Percentiles rank a stretch among this genome's conserved stretches.
Conservation (phyloP, 768 basidiomycete genomes). For the Amanita subjunquillea region DNA sequence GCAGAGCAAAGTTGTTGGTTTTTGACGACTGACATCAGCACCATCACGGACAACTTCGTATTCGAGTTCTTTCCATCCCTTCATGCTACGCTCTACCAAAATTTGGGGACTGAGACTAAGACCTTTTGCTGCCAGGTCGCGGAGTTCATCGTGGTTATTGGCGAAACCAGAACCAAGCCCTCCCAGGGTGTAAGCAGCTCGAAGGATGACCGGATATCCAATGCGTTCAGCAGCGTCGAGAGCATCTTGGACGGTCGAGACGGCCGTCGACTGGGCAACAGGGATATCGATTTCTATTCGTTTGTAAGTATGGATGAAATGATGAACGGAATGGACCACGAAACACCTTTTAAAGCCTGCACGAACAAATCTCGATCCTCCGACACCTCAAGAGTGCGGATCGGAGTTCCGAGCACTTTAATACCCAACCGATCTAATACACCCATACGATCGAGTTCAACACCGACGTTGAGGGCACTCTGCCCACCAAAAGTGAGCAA, state of each 20-base stretch:
- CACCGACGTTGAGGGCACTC: conserved; percentile 95
- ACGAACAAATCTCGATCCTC: conserved; percentile 96
- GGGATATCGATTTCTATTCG: conserved; percentile 88
- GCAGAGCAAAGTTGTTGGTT: conserved; percentile 1
- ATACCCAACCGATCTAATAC: conserved; percentile 87
- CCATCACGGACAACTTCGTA: conserved; percentile 98
- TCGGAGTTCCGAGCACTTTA: conserved; percentile 90
- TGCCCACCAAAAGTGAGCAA: conserved; percentile 97
- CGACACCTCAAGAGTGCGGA: conserved; percentile 90
- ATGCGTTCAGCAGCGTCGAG: conserved; percentile 85
- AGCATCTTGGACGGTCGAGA: conserved; percentile 90
- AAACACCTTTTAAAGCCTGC: conserved; percentile 85
- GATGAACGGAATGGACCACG: conserved; percentile 3
- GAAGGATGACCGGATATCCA: conserved; percentile 95
- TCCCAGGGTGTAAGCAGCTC: conserved; percentile 94
- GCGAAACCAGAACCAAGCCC: conserved; percentile 98
- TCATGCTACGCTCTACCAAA: conserved; percentile 95
- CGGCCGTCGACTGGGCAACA: conserved; percentile 90
- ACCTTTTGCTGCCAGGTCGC: conserved; percentile 87
- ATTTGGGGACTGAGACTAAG: conserved; percentile 91
- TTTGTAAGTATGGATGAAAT: neutral
- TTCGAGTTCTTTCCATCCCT: conserved; percentile 99
- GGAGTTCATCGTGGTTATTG: conserved; percentile 86
- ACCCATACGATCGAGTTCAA: conserved; percentile 95
- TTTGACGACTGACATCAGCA: conserved; percentile 65